These are phyloP conservation scores for Wickerhamiella siamensis DNA, from an alignment of 805 yeast species.

Conservation along the genomic window DNA sequence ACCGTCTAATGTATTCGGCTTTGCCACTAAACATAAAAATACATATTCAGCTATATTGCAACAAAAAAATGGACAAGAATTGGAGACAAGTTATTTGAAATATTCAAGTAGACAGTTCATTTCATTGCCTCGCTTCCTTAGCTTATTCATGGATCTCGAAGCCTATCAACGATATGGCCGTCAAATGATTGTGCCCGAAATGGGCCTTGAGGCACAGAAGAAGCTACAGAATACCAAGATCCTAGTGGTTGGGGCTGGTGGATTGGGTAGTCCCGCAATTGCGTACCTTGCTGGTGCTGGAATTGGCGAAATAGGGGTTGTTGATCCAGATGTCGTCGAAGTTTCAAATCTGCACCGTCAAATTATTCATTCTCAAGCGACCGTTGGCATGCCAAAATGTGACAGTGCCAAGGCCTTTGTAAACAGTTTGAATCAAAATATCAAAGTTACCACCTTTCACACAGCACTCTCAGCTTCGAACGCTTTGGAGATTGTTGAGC, in stretches of 20 bases:
- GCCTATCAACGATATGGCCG: conserved; percentile 83
- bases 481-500: conserved; percentile 45
- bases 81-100: conserved; percentile 2
- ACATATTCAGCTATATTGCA: too few relatives aligned
- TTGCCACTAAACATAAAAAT: too few relatives aligned
- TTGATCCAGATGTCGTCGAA: conserved; percentile 79
- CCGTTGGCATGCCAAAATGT: conserved; percentile 59
- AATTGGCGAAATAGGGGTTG: conserved; percentile 62
- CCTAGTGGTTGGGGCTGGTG: conserved; percentile 90
- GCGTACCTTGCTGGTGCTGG: conserved; percentile 82
- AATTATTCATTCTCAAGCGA: conserved; percentile 54
- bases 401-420: conserved; percentile 58
- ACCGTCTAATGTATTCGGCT: too few relatives aligned
- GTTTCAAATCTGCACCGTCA: conserved; percentile 80
- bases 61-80: too few relatives aligned
- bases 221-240: conserved; percentile 43
- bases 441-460: conserved; percentile 36
- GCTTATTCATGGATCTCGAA: conserved; percentile 30
- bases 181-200: conserved; percentile 82
- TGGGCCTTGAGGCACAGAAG: conserved; percentile 45
- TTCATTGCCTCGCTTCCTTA: too few relatives aligned
- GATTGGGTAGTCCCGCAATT: conserved; percentile 85
- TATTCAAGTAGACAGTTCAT: conserved; percentile 10
- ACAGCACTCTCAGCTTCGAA: conserved; percentile 30
- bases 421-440: conserved; percentile 49